Evolutionary conservation across 2,329 filamentous ascomycete genomes (phyloP), one percentile per base, ranked within the genome.

Genomic region (Penicillium italicum): DNA sequence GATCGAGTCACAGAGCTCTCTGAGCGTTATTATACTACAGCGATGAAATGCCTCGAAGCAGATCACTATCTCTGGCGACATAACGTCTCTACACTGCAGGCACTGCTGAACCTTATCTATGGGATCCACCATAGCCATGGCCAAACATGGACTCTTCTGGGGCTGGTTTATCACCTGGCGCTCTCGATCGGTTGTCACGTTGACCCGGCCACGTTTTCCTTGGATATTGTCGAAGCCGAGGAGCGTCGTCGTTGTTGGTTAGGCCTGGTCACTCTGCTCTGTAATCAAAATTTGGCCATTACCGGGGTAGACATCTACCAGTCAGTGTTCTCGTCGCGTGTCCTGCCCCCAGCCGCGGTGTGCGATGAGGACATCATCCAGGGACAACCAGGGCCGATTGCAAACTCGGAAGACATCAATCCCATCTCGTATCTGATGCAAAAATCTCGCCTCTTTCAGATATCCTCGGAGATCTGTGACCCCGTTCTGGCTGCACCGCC

Each of bases 151-250:
- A 53, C 66, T 11, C 55, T 72, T 6, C 56, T 72, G 12, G 69
- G 70, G 8, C 60, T 63, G 33, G 64, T 66, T 5, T 61, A 66
- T 33, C 58, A 72, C 48, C 65, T 72, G 31, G 66, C 68, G 14
- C 56, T 69, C 20, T 56, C 62, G 2, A 64, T 72, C 26, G 70
- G 69, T 2, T 70, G 68, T 45, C 68, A 71, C 41, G 58, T 72
- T 30, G 70, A 72, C 31, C 68, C 70, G 3, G 57, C 61, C 12
- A 55, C 56, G 7, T 62, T 71, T 16, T 57, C 60, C 3, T 43
- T 72, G 14, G 50, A 46, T 47, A 36, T 55, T 2, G 37, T 72
- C 8, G 61, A 67, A 38, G 58, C 53, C 11, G 65, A 28, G 8
- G 26, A 28, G 26, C 26, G 26, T 28, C 26, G 26, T 28, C 26